Percentiles rank a stretch among this genome's conserved stretches.
phyloP scores from a whole-genome alignment of 768 basidiomycete genomes.

The Tephrocybe sp. region DNA sequence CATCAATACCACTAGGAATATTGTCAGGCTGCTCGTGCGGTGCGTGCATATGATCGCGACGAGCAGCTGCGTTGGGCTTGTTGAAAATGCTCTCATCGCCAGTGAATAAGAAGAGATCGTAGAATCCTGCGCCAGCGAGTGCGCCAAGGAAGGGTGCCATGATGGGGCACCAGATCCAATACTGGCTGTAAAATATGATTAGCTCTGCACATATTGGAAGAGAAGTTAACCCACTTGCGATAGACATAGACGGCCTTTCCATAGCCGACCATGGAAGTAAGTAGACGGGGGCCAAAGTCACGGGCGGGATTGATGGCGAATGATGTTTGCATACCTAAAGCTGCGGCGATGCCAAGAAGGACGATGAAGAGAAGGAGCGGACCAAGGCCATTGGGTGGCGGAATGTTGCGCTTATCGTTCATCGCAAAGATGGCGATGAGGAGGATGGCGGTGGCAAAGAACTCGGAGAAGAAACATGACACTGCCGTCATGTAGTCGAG shows the following conservation, averaged over 20 bases:
- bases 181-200: slow-evolving; percentile 43
- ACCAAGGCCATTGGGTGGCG: slow-evolving; percentile 49
- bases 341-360: slow-evolving; percentile 54
- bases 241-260: slow-evolving; percentile 43
- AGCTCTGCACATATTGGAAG: background rate
- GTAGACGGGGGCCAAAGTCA: slow-evolving; percentile 57
- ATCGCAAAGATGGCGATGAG: slow-evolving; percentile 53
- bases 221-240: slow-evolving; percentile 31
- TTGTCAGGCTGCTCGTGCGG: slow-evolving; percentile 7
- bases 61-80: slow-evolving; percentile 26
- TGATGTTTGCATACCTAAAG: slow-evolving; percentile 62
- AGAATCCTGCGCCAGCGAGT: slow-evolving; percentile 50
- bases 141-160: slow-evolving; percentile 60
- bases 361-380: slow-evolving; percentile 56
- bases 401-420: slow-evolving; percentile 51
- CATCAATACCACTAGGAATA: slow-evolving; percentile 14
- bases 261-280: slow-evolving; percentile 71
- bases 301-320: slow-evolving; percentile 43
- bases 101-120: slow-evolving; percentile 58
- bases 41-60: slow-evolving; percentile 11
- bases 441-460: slow-evolving; percentile 56
- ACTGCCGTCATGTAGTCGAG: slow-evolving; percentile 38
- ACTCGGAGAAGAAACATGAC: slow-evolving; percentile 48
- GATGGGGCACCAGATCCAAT: slow-evolving; percentile 73
- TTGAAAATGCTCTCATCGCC: slow-evolving; percentile 43